phyloP scores from a whole-genome alignment of 352 stramenopile genomes.

The Globisporangium ultimum region DNA sequence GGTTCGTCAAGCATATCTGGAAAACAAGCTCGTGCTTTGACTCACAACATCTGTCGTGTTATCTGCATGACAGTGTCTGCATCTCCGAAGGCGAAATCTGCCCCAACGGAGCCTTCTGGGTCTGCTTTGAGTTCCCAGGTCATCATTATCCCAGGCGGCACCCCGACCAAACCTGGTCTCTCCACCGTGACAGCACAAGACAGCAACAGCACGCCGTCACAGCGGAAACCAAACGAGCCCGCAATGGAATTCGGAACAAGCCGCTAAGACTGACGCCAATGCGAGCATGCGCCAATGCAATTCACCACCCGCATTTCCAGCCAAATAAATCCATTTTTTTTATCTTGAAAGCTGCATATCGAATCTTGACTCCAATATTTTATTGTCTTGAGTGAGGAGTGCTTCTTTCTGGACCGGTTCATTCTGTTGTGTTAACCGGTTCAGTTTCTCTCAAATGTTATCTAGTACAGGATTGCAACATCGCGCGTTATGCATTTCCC shows the following conservation, averaged over 20 bases:
- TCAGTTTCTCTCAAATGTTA: not conserved
- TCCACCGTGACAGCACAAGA: too few relatives aligned
- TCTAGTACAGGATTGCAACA: not conserved
- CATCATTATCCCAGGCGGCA: constrained; percentile 1
- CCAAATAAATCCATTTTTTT: too few relatives aligned
- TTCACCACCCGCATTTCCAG: too few relatives aligned
- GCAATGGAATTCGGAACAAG: not conserved
- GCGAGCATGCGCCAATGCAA: too few relatives aligned
- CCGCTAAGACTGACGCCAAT: not conserved
- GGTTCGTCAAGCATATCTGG: constrained; percentile 25
- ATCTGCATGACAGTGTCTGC: constrained; percentile 6
- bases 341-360: too few relatives aligned
- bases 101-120: not conserved
- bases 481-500: not conserved
- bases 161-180: not conserved
- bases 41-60: not conserved
- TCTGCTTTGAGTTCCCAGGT: not conserved
- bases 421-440: not conserved
- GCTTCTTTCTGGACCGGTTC: too few relatives aligned
- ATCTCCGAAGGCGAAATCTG: constrained; percentile 8
- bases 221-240: constrained; percentile 58
- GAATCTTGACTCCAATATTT: too few relatives aligned
- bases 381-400: too few relatives aligned
- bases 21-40: not conserved
- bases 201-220: constrained; percentile 24